Percentiles rank a stretch among this genome's conserved stretches.
Conservation (phyloP, 345 rosid genomes). For the Laguncularia racemosa region DNA sequence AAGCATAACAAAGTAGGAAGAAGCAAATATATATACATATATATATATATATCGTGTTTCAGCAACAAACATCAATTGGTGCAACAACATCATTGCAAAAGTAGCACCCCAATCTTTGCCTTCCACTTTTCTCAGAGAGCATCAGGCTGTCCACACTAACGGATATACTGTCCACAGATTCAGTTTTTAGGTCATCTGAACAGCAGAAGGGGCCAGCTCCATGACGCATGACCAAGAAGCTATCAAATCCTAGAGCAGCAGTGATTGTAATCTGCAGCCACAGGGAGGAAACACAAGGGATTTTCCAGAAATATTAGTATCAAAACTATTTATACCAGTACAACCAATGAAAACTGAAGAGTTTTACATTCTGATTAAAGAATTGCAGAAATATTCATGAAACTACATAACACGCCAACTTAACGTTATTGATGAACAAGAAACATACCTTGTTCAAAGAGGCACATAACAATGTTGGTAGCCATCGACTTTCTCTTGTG, state of each 20-base stretch:
- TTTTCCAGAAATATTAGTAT: slow-evolving; percentile 2
- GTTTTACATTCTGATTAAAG: not conserved
- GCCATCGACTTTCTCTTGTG: slow-evolving; percentile 99
- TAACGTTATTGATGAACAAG: slow-evolving; percentile 9
- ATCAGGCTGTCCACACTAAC: slow-evolving; percentile 34
- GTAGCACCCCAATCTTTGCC: slow-evolving; percentile 85
- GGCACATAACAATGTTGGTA: slow-evolving; percentile 81
- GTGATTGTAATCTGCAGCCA: slow-evolving; percentile 67
- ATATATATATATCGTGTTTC: slow-evolving; percentile 6
- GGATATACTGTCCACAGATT: slow-evolving; percentile 21
- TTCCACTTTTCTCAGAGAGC: slow-evolving; percentile 22
- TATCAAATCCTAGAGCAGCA: slow-evolving; percentile 93
- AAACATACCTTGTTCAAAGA: slow-evolving; percentile 59
- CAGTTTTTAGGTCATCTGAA: slow-evolving; percentile 21
- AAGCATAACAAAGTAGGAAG: slow-evolving; percentile 3
- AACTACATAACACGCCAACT: slow-evolving; percentile 1
- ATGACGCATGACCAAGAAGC: slow-evolving; percentile 97
- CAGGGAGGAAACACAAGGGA: not conserved
- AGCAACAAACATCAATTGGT: slow-evolving; percentile 71
- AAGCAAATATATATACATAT: not conserved
- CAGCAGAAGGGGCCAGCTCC: slow-evolving; percentile 70
- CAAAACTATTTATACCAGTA: not conserved
- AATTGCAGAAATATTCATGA: not conserved
- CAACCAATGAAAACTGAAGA: not conserved
- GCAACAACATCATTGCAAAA: slow-evolving; percentile 97